phyloP scores from a whole-genome alignment of 257 asterid genomes.

The Jacaranda mimosifolia region DNA sequence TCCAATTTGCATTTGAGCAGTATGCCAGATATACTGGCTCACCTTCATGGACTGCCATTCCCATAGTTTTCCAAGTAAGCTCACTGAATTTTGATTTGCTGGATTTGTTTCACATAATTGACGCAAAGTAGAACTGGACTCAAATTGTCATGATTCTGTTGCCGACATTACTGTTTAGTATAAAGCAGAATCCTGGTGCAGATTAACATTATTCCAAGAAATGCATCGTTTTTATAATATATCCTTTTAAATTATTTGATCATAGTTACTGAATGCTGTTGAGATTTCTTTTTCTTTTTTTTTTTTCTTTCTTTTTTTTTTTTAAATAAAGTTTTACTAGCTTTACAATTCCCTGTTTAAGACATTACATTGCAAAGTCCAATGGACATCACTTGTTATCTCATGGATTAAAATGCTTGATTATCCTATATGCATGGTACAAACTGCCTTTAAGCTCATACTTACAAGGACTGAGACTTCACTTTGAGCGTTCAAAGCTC shows the following conservation, averaged over 20 bases:
- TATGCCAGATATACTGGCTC: slow-evolving; percentile 74
- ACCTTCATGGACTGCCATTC: slow-evolving; percentile 89
- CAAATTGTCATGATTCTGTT: not conserved
- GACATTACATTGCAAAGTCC: slow-evolving; percentile 2
- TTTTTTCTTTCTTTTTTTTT: too few relatives aligned
- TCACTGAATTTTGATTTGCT: slow-evolving; percentile 7
- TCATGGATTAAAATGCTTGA: slow-evolving; percentile 7
- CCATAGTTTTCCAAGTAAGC: slow-evolving; percentile 87
- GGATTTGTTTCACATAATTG: slow-evolving; percentile 16
- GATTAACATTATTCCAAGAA: not conserved
- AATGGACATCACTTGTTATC: not conserved
- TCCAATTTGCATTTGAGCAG: slow-evolving; percentile 91
- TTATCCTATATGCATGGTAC: not conserved
- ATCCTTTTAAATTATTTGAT: not conserved
- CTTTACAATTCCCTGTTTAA: not conserved
- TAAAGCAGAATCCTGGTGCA: not conserved
- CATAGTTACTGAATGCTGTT: slow-evolving; percentile 5
- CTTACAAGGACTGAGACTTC: slow-evolving; percentile 2
- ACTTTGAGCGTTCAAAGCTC: not conserved
- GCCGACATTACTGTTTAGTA: slow-evolving; percentile 2
- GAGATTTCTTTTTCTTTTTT: too few relatives aligned
- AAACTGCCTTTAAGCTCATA: slow-evolving; percentile 5
- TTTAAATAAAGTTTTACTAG: not conserved
- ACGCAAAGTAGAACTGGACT: slow-evolving; percentile 9
- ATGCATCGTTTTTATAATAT: slow-evolving; percentile 11